Evolutionary conservation across 2,329 filamentous ascomycete species (phyloP).

Genomic region (Colletotrichum sp.): DNA sequence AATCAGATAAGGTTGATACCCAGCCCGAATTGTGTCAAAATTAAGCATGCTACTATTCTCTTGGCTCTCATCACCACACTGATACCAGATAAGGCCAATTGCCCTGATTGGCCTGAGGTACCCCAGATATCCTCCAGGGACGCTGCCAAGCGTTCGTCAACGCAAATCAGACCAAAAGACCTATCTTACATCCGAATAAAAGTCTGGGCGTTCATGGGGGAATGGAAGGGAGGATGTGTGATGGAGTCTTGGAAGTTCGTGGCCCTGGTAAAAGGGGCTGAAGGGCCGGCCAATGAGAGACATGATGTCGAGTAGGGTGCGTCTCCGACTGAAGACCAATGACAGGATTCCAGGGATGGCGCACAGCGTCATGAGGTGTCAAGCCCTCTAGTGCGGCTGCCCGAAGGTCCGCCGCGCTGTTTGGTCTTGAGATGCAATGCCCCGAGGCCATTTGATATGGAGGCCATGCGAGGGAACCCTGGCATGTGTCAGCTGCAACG

Average conservation of each 20-base stretch:
- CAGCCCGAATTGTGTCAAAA: background rate
- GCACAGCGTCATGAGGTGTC: background rate
- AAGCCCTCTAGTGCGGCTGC: background rate
- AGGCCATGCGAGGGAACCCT: background rate
- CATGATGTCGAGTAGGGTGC: background rate
- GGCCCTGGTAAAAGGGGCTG: background rate
- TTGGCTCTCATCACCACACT: background rate
- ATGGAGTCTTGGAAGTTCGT: background rate
- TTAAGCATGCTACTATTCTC: background rate
- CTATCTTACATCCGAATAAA: background rate
- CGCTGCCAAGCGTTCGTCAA: background rate
- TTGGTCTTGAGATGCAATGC: background rate
- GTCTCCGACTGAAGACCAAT: background rate
- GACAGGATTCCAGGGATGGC: background rate
- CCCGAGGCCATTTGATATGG: background rate
- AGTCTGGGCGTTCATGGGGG: background rate
- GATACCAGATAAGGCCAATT: constrained; percentile 1
- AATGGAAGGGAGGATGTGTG: background rate
- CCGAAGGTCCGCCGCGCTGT: background rate
- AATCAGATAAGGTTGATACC: constrained; percentile 2
- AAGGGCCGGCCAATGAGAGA: background rate
- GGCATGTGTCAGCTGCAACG: background rate
- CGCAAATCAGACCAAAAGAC: background rate
- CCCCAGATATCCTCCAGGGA: background rate
- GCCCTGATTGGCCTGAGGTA: background rate